Base-by-base conservation (phyloP, 2,329 filamentous ascomycete genomes). In the Colletotrichum viniferum region DNA sequence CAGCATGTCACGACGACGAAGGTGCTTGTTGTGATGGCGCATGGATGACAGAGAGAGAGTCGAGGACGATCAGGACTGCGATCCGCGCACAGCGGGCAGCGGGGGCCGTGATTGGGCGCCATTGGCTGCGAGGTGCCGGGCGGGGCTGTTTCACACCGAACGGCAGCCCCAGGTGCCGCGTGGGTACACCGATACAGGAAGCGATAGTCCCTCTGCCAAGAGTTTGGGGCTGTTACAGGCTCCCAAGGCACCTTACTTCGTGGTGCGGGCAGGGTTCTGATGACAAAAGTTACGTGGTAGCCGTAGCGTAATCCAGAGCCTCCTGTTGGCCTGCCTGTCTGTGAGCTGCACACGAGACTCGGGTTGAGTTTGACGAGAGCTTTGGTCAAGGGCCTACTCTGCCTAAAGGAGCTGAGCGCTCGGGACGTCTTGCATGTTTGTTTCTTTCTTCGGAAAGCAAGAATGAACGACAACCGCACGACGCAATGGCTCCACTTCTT, bases 181-280 rank as follows among this genome's bases (percentile, higher is more conserved):
- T 58, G 18, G 62, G 21, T 36, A 28, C 55, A 63, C 38, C 63
- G 56, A 68, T 56, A 73, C 62, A 75, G 56, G 60, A 56, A 72
- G 61, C 55, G 43, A 72, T 16, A 9, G 16, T 24, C 62, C 43
- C 43, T 63, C 55, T 60, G 73, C 73, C 73, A 76, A 76, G 73
- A 76, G 70, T 76, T 76, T 73, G 63, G 60, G 63, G 63, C 70
- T 69, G 73, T 76, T 76, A 76, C 70, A 76, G 60, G 71, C 36
- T 38, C 36, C 36, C 36, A 38, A 38, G 36, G 36, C 4, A 1
- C 36, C 36, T 38, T 38, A 38, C 36, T 38, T 38, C 1, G 34
- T 38, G 0, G 36, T 18, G 34, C 34, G 36, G 36, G 36, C 36
- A 32, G 43, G 38, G 38, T 26, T 66, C 10, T 43, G 61, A 61